Conservation (phyloP, 2,329 filamentous ascomycete genomes). For the Chrysoporthe puriensis region DNA sequence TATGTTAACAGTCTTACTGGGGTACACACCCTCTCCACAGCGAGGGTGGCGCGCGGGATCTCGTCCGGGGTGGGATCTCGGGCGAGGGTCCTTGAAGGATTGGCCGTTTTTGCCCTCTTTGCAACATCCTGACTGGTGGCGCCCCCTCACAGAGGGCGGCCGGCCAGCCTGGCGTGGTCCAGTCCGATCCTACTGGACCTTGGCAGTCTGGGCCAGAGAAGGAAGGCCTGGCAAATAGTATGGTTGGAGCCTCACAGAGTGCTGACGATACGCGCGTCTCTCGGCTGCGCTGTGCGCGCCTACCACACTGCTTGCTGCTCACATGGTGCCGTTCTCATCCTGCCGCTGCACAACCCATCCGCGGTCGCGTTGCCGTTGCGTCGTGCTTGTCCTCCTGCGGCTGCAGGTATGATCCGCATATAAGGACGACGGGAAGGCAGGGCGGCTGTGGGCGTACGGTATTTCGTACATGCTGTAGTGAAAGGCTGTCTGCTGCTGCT, state of each 20-base stretch:
- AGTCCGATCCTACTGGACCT: not conserved
- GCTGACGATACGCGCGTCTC: conserved; percentile 16
- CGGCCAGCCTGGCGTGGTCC: conserved; percentile 1
- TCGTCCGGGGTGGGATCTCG: not conserved
- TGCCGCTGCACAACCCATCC: conserved; percentile 19
- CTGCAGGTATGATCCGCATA: conserved; percentile 30
- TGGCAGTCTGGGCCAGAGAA: not conserved
- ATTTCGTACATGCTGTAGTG: conserved; percentile 10
- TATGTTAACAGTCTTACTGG: not conserved
- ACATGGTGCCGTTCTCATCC: not conserved
- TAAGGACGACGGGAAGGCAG: conserved; percentile 20
- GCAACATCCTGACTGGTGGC: not conserved
- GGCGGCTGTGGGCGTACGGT: conserved; percentile 1
- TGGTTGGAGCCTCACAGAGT: conserved; percentile 12
- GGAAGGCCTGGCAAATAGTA: not conserved
- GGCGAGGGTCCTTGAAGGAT: not conserved
- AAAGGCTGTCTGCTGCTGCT: not conserved
- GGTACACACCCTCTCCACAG: conserved; percentile 5
- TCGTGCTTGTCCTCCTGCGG: conserved; percentile 30
- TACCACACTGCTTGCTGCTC: not conserved
- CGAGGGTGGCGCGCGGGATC: conserved; percentile 7
- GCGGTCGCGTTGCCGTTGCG: conserved; percentile 11
- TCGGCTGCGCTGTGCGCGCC: not conserved
- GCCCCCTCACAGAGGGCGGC: conserved; percentile 7
- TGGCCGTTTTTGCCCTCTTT: conserved; percentile 3